phyloP scores from a whole-genome alignment of 371 early-diverging fungal genomes.

The Capillidium heterosporum region DNA sequence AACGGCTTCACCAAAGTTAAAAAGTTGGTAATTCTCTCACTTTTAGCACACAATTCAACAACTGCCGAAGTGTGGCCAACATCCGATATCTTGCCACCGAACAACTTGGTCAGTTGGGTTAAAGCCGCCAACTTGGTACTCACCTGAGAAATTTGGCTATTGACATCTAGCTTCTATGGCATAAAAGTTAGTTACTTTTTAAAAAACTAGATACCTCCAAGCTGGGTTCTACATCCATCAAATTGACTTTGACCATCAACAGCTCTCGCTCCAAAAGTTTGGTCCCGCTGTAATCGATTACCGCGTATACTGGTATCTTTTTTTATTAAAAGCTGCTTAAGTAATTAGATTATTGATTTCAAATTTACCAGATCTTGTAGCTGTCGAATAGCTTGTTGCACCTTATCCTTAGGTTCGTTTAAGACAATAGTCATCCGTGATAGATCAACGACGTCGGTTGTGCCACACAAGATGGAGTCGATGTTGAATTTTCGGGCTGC shows the following conservation, averaged over 20 bases:
- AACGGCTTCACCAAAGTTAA: constrained; percentile 80
- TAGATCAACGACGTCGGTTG: constrained; percentile 83
- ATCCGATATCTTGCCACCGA: constrained; percentile 79
- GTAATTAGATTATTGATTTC: neutral
- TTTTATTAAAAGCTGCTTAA: neutral
- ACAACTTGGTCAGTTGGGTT: constrained; percentile 49
- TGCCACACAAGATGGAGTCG: constrained; percentile 83
- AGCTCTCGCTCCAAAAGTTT: constrained; percentile 78
- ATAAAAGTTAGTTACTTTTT: too few species aligned
- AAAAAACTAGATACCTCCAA: neutral
- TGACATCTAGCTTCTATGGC: too few species aligned
- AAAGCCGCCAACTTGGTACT: neutral
- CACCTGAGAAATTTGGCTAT: too few species aligned
- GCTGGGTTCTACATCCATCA: constrained; percentile 43
- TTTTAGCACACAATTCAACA: constrained; percentile 75
- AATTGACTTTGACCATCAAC: constrained; percentile 73
- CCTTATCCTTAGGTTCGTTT: constrained; percentile 51
- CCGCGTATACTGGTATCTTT: constrained; percentile 88
- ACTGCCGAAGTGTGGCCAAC: constrained; percentile 63
- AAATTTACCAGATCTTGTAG: constrained; percentile 68
- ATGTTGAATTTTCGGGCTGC: constrained; percentile 94
- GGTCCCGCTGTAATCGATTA: constrained; percentile 76
- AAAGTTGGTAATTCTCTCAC: constrained; percentile 73
- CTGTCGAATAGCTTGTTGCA: constrained; percentile 86
- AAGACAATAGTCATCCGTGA: constrained; percentile 89